Base-by-base conservation (phyloP, 2,329 filamentous ascomycete species). In the Apiospora hydei region DNA sequence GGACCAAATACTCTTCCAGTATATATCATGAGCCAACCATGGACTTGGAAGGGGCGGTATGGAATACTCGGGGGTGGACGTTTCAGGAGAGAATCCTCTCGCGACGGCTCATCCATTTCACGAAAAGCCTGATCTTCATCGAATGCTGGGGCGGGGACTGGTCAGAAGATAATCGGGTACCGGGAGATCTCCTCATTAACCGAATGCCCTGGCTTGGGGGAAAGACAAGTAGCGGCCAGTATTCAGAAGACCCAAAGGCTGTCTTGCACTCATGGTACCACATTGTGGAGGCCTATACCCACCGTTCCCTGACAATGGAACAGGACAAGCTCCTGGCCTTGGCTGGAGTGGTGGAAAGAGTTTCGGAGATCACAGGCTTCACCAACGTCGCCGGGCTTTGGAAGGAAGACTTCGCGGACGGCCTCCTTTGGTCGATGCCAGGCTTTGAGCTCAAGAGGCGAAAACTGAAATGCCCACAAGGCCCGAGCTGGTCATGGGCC, bases 51-150 rank as follows among this genome's bases (percentile, higher is more conserved):
- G 26, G 8, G 0, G 16, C 43, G 1, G 0, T 18, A 1, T 46
- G 67, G 67, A 46, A 49, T 4, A 47, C 3, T 8, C 30, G 57
- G 0, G 67, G 67, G 1, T 68, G 67, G 67, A 49, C 67, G 0
- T 47, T 68, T 3, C 67, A 68, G 1, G 67, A 68, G 16, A 11
- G 67, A 41, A 47, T 47, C 5, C 43, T 68, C 0, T 46, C 67
- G 43, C 43, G 67, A 11, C n/a, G 67, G 43, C 16, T 68, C 4
- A 21, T 68, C 3, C 67, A 68, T n/a, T 68, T 68, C 7, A 68
- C 57, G 2, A 64, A 64, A 14, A 4, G 14, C 10, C 16, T 64
- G 18, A 14, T 64, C 2, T 64, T 64, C 18, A 64, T 64, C 21
- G 57, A 64, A 64, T 64, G 57, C 18, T 64, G 57, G 57, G 41